Conservation (phyloP, 495 filamentous ascomycete genomes). For the Aspergillus carlsbadensis region DNA sequence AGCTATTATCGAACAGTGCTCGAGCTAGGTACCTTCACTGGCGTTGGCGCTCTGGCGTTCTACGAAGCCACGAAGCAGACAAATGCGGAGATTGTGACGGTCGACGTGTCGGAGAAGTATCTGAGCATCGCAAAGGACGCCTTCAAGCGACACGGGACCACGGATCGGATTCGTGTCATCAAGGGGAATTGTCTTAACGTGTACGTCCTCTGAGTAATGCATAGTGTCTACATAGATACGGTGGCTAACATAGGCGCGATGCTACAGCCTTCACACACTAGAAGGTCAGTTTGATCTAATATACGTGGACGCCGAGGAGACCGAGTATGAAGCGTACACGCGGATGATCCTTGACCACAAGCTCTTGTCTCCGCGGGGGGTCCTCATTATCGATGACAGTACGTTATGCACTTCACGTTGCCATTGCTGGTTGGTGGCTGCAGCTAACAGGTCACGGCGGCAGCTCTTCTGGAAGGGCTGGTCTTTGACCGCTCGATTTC, state of each 20-base stretch:
- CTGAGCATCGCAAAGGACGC: neutral
- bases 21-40: constrained; percentile 6
- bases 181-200: neutral
- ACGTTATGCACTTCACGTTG: neutral
- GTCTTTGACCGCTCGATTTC: neutral
- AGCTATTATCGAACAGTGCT: neutral
- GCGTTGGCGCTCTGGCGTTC: neutral
- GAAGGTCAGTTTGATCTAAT: constrained; percentile 1
- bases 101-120: neutral
- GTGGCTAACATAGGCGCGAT: neutral
- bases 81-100: neutral
- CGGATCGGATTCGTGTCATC: neutral
- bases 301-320: neutral
- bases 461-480: neutral
- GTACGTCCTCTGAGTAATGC: too few species aligned
- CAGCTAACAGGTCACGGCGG: neutral
- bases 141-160: neutral
- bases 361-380: neutral
- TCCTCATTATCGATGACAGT: neutral
- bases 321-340: neutral
- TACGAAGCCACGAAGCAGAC: neutral
- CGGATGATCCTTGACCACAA: neutral
- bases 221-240: too few species aligned
- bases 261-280: neutral
- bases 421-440: neutral